phyloP scores from a whole-genome alignment of 495 filamentous ascomycete species.

The Aspergillus steynii region DNA sequence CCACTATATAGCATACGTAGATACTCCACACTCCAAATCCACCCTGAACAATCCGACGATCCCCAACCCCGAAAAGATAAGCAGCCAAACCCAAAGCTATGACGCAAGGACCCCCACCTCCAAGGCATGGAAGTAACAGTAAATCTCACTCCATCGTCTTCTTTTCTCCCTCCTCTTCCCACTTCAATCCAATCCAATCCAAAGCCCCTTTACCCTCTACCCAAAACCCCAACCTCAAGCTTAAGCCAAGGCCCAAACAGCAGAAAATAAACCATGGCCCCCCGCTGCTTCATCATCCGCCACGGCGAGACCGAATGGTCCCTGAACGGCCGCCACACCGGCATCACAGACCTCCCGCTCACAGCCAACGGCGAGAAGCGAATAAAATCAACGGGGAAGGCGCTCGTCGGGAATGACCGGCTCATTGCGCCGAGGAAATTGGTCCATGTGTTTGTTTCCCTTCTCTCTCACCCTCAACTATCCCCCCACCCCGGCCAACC shows the following conservation, averaged over 20 bases:
- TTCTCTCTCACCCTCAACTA: constrained; percentile 1
- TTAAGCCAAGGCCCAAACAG: not conserved
- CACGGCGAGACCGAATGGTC: constrained; percentile 99
- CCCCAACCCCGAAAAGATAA: too few relatives aligned
- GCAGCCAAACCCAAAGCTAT: too few relatives aligned
- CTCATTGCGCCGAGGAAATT: constrained; percentile 83
- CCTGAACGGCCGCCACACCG: constrained; percentile 87
- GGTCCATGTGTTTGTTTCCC: constrained; percentile 62
- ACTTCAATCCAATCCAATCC: not conserved
- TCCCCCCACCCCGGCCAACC: not conserved
- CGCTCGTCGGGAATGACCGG: constrained; percentile 79
- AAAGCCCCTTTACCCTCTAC: not conserved
- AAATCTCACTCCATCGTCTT: too few relatives aligned
- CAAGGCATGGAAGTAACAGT: too few relatives aligned
- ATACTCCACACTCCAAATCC: not conserved
- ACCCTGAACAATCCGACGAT: not conserved
- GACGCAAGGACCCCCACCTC: too few relatives aligned
- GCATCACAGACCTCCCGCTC: constrained; percentile 79
- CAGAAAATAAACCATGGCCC: constrained; percentile 51
- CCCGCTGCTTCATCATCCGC: constrained; percentile 88
- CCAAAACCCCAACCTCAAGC: constrained; percentile 1
- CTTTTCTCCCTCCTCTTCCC: not conserved
- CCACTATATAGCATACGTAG: too few relatives aligned
- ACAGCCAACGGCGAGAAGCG: constrained; percentile 86
- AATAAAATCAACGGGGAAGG: constrained; percentile 76